Evolutionary conservation across 148 eudicot genomes (phyloP).

Genomic region (Simmondsia chinensis): DNA sequence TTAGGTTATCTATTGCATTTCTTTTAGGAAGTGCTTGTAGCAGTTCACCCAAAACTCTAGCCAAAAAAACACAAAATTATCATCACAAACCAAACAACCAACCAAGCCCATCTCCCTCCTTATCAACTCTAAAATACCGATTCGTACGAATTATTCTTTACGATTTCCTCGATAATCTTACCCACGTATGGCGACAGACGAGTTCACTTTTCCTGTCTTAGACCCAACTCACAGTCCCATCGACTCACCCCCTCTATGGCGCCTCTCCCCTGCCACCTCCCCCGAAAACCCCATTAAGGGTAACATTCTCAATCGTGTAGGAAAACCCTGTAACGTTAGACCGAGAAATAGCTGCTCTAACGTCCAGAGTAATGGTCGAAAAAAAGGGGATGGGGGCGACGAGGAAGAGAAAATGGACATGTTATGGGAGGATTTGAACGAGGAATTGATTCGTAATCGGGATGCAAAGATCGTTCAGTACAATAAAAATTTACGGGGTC

Average conservation of each 20-base stretch:
- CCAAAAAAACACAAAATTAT: too few relatives aligned
- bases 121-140: too few relatives aligned
- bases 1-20: too few relatives aligned
- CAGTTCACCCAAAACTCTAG: too few relatives aligned
- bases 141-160: too few relatives aligned
- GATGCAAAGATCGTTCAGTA: not conserved
- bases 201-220: conserved; percentile 40
- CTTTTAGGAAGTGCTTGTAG: too few relatives aligned
- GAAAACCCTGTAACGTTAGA: too few relatives aligned
- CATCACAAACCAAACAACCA: too few relatives aligned
- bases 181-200: conserved; percentile 41
- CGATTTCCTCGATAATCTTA: too few relatives aligned
- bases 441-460: conserved; percentile 20
- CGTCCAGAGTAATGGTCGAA: conserved; percentile 12
- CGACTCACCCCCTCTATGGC: conserved; percentile 49
- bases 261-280: conserved; percentile 21
- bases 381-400: conserved; percentile 2
- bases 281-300: too few relatives aligned
- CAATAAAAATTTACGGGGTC: conserved; percentile 2
- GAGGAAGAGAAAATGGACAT: conserved; percentile 42
- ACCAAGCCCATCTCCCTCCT: too few relatives aligned
- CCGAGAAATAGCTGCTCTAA: conserved; percentile 34
- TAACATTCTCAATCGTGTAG: too few relatives aligned
- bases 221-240: conserved; percentile 15
- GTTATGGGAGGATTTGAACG: conserved; percentile 58